Evolutionary conservation across 2,329 filamentous ascomycete genomes (phyloP).

Genomic region (Colletotrichum sp.): DNA sequence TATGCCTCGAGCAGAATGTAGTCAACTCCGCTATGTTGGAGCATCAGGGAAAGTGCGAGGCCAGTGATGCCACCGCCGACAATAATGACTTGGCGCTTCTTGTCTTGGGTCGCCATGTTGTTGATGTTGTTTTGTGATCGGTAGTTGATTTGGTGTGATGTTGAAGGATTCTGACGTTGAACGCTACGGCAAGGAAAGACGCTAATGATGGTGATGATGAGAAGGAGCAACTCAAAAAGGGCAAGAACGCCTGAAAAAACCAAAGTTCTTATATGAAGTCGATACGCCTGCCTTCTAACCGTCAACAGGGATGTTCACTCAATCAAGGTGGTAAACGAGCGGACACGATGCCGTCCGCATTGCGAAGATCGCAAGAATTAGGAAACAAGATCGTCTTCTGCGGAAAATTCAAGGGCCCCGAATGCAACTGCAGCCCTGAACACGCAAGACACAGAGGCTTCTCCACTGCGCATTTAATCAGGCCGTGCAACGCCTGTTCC

Average conservation of each 20-base stretch:
- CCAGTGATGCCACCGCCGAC: conserved; percentile 27
- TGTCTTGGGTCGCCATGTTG: background rate
- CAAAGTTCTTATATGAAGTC: background rate
- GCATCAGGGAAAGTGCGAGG: conserved; percentile 33
- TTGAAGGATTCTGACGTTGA: no score
- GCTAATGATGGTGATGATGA: background rate
- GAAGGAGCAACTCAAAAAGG: background rate
- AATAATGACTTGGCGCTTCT: conserved; percentile 23
- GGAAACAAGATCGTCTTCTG: background rate
- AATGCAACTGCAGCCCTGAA: background rate
- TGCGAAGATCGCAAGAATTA: background rate
- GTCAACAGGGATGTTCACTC: background rate
- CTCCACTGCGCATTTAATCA: background rate
- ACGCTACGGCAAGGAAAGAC: background rate
- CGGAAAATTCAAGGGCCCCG: background rate
- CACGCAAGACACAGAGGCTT: background rate
- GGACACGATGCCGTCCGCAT: background rate
- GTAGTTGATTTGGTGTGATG: background rate
- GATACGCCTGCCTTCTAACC: background rate
- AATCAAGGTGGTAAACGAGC: background rate
- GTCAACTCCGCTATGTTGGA: conserved; percentile 50
- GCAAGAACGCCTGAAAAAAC: background rate
- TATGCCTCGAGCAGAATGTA: conserved; percentile 54
- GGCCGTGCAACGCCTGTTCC: background rate
- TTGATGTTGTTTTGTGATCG: background rate